Base-by-base conservation (phyloP, 2,329 filamentous ascomycete genomes). In the Gremmenia infestans region DNA sequence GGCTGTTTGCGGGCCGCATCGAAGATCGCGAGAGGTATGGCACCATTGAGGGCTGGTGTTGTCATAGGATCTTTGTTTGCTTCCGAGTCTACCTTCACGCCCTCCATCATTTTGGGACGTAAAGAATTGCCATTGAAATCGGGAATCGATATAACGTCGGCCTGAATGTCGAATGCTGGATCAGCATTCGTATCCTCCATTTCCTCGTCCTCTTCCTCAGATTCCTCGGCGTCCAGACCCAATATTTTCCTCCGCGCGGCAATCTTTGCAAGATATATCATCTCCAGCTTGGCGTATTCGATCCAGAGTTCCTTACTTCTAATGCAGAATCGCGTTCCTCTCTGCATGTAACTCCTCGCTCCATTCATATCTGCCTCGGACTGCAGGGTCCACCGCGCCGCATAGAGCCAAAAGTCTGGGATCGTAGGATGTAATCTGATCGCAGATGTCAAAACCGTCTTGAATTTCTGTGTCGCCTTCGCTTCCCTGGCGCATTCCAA, bases 21-120 rank as follows among this genome's bases (percentile, higher is more conserved):
- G 68, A 96, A 97, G 48, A 99, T 89, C 40, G 93, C 91, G 54
- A 91, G 81, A 2, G 94, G 92, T 63, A 99, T 96, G 15, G 91
- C 94, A n/a, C 94, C 94, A 58, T 88, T 89, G 60, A 97, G 79
- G 9, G 91, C 91, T 4, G 93, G 91, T 48, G 91, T 93, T 55
- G 79, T 76, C 61, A 69, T 70, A 5, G 66, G 69, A 49, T 71
- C 67, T 46, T 68, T 65, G 25, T 52, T 57, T 4, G 67, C 68
- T 52, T 70, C 69, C 2, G 59, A 53, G 39, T 81, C 80, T 15
- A 88, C 73, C 59, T 83, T 84, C 67, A 96, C 62, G 39, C 58
- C 59, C 28, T 66, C 62, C 25, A 68, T 78, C 77, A 63, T 76
- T 72, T 60, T 76, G 62, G 65, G 83, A 74, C 53, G 79, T 73